Percentiles rank a stretch among this genome's conserved stretches.
Conservation (phyloP, 2,329 filamentous ascomycete species). For the Colletotrichum lindemuthianum region DNA sequence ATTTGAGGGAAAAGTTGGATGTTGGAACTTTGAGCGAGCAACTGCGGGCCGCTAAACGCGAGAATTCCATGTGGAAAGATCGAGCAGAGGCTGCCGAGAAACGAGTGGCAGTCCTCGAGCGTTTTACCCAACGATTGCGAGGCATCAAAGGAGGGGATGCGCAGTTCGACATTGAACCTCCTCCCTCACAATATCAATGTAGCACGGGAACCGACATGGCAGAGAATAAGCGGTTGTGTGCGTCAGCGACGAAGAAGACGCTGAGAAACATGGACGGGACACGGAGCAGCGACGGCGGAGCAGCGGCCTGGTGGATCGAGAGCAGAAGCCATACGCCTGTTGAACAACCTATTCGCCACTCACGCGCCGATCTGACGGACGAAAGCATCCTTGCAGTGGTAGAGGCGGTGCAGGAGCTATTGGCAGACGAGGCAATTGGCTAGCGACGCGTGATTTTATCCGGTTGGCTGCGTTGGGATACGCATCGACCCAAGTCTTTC, state of each 20-base stretch:
- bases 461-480: constrained; percentile 18
- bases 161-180: constrained; percentile 7
- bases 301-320: constrained; percentile 35
- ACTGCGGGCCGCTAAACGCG: constrained; percentile 54
- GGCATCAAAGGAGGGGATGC: constrained; percentile 41
- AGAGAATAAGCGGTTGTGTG: constrained; percentile 10
- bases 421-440: constrained; percentile 39
- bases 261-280: constrained; percentile 18
- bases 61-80: constrained; percentile 61
- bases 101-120: constrained; percentile 59
- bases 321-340: background rate
- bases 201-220: constrained; percentile 13
- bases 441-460: constrained; percentile 5
- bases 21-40: constrained; percentile 59
- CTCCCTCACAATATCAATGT: background rate
- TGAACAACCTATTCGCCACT: background rate
- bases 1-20: constrained; percentile 54
- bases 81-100: constrained; percentile 67
- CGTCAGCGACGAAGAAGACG: constrained; percentile 18
- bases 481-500: background rate
- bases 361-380: constrained; percentile 14
- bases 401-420: constrained; percentile 45
- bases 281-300: constrained; percentile 29
- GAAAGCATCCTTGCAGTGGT: constrained; percentile 42
- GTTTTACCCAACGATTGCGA: constrained; percentile 49